Percentiles rank a stretch among this genome's conserved stretches.
Evolutionary conservation across 441 rosid genomes (phyloP).

Genomic region (Euphorbia corollata): DNA sequence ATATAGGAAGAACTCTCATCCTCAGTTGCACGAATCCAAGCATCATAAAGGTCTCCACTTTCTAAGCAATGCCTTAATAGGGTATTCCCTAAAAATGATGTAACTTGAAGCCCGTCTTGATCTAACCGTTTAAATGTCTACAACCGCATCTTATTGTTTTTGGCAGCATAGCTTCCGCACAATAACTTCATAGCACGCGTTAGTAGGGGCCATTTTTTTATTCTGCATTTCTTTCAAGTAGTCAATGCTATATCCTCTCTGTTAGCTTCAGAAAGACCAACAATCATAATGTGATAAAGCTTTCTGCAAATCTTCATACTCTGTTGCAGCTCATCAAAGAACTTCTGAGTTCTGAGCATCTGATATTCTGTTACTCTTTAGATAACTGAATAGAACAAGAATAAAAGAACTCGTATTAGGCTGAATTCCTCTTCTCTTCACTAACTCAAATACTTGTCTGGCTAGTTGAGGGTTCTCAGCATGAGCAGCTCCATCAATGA

Average conservation of each 20-base stretch:
- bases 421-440: conserved; percentile 40
- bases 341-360: conserved; percentile 51
- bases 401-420: conserved; percentile 37
- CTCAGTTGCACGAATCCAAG: conserved; percentile 45
- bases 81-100: conserved; percentile 65
- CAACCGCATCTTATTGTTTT: conserved; percentile 34
- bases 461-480: conserved; percentile 64
- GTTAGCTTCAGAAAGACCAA: conserved; percentile 49
- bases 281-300: conserved; percentile 41
- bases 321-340: conserved; percentile 35
- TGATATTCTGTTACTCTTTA: conserved; percentile 44
- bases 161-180: conserved; percentile 36
- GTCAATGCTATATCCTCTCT: conserved; percentile 42
- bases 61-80: conserved; percentile 50
- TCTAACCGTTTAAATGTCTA: conserved; percentile 42
- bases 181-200: conserved; percentile 49
- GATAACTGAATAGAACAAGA: conserved; percentile 53
- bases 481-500: conserved; percentile 72
- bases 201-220: conserved; percentile 38
- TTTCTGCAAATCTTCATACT: conserved; percentile 27
- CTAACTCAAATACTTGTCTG: conserved; percentile 50
- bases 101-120: conserved; percentile 36
- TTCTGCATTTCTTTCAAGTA: conserved; percentile 40
- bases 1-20: conserved; percentile 33
- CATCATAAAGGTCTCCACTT: conserved; percentile 40